Percentiles rank a stretch among this genome's conserved stretches.
phyloP scores from a whole-genome alignment of 345 rosid genomes.

The Eucalyptus brandiana region DNA sequence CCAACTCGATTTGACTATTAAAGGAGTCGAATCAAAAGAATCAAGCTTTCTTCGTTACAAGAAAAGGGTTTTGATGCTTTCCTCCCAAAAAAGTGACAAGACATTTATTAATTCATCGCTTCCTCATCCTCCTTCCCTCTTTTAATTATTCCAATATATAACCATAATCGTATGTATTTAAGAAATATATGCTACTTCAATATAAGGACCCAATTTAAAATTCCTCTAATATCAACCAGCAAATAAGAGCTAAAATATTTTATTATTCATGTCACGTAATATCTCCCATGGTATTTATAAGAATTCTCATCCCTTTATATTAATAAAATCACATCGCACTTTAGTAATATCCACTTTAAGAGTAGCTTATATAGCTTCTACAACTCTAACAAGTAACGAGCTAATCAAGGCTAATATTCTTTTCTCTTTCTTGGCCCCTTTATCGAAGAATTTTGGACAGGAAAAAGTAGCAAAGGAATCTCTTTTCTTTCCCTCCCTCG shows the following conservation, averaged over 20 bases:
- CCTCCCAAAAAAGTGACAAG: not conserved
- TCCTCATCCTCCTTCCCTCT: not conserved
- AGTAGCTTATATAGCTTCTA: not conserved
- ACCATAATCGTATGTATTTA: too few relatives aligned
- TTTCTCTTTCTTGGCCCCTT: not conserved
- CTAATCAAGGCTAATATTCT: not conserved
- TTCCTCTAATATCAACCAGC: rapidly evolving
- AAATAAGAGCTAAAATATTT: not conserved
- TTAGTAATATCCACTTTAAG: too few relatives aligned
- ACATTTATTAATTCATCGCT: not conserved
- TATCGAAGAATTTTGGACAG: not conserved
- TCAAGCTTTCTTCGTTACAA: not conserved
- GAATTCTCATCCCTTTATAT: not conserved
- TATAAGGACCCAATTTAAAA: rapidly evolving
- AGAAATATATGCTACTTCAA: not conserved
- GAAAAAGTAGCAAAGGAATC: not conserved
- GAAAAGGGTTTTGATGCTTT: not conserved
- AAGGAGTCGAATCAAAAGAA: too few relatives aligned
- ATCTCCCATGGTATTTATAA: rapidly evolving
- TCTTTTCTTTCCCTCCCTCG: not conserved
- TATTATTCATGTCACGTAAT: not conserved
- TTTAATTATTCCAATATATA: rapidly evolving
- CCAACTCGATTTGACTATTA: rapidly evolving
- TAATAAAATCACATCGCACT: too few relatives aligned
- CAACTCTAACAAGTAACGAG: not conserved